Evolutionary conservation across 108 stramenopile genomes (phyloP).

Genomic region (Hondaea fermentalgiana): DNA sequence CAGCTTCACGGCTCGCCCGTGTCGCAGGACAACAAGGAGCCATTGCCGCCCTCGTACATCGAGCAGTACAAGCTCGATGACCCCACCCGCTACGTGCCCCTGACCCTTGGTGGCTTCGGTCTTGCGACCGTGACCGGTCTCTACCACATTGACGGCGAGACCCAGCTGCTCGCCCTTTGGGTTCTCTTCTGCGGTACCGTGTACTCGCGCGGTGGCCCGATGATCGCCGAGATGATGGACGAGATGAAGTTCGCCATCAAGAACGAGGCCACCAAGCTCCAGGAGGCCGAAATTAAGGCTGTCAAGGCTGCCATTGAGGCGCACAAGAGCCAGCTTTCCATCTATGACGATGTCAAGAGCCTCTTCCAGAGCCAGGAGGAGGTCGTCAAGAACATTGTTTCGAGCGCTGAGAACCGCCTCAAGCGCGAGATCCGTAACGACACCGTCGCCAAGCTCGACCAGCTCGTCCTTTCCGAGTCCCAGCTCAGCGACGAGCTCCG

Average conservation of each 20-base stretch:
- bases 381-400: background rate
- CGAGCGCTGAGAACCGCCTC: slow-evolving; percentile 5
- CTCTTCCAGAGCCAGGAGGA: background rate
- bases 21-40: background rate
- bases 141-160: slow-evolving; percentile 10
- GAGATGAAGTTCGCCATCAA: background rate
- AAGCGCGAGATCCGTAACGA: background rate
- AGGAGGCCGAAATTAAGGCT: background rate
- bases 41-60: background rate
- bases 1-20: background rate
- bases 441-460: background rate
- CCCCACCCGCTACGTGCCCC: background rate
- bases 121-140: background rate
- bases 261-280: background rate
- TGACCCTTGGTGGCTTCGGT: background rate
- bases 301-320: background rate
- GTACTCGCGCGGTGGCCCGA: slow-evolving; percentile 5
- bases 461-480: background rate
- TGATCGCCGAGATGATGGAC: slow-evolving; percentile 19
- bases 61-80: slow-evolving; percentile 18
- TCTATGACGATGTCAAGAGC: background rate
- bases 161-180: slow-evolving; percentile 13
- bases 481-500: background rate
- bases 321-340: background rate
- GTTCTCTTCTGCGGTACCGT: slow-evolving; percentile 13